Evolutionary conservation across 148 eudicot genomes (phyloP), one percentile per base, ranked within the genome.

Genomic region (Drosera capensis): DNA sequence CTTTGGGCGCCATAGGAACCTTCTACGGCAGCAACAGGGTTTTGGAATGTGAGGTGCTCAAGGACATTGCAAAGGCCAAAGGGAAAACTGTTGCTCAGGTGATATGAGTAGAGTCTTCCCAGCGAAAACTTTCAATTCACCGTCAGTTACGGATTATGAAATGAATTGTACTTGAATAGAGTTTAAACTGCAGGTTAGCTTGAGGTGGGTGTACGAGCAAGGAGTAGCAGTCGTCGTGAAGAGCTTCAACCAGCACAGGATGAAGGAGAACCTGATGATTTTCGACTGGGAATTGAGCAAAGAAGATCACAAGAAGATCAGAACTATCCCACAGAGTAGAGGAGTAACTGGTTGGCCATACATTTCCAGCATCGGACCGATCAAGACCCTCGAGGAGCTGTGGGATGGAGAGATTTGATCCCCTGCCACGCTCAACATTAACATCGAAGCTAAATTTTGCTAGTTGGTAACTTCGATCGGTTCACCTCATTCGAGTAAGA

Each of bases 121-220:
- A 11, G 5, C 5, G 3, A 3, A 4, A 9, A 9, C 11, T 37
- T 2, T 11, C 16, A 14, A 7, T 14, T 1, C 3, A 14, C 17
- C 7, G n/a, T 39, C 5, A 14, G 3, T 14, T 2, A 7, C 43
- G 7, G 5, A 6, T 1, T 14, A 1, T 39, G 20, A 5, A 7
- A 13, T 25, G 40, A 21, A 15, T 28, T 31, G 5, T 13, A 0
- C 20, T n/a, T n/a, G n/a, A 7, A 20, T 29, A 34, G 13, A 11
- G n/a, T 11, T 5, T 13, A 2, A 40, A 29, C 12, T 38, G 29
- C 53, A 85, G 92, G 82, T 80, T n/a, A 64, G 82, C 21, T 48
- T 85, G 52, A 68, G 90, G 51, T 86, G 86, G 93, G 70, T 71
- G 19, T 67, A 75, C 35, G 80, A 86, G 67, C 83, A 86, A 65